Evolutionary conservation across 257 asterid genomes (phyloP).

Genomic region (Anisodus acutangulus): DNA sequence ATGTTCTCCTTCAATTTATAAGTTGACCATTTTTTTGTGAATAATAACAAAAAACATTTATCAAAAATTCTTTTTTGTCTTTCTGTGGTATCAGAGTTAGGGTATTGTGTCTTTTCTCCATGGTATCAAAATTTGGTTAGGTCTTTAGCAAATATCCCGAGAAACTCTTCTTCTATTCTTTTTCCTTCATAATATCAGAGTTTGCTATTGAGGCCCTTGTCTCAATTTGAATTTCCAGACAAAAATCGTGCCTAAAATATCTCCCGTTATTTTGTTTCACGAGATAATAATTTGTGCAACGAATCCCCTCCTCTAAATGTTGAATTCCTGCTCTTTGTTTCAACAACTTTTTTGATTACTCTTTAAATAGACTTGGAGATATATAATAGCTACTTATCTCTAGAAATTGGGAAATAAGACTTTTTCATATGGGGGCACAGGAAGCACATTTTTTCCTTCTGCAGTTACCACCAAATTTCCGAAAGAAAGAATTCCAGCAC

Average conservation of each 20-base stretch:
- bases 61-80: neutral
- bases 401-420: neutral
- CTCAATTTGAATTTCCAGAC: conserved; percentile 3
- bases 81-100: neutral
- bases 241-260: neutral
- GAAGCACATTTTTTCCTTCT: neutral
- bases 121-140: neutral
- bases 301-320: neutral
- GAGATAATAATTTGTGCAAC: neutral
- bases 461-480: neutral
- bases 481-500: neutral
- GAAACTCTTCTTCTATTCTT: neutral
- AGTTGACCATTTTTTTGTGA: neutral
- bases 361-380: neutral
- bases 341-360: neutral
- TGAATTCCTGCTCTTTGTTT: neutral
- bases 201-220: neutral
- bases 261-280: neutral
- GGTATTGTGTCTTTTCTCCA: neutral
- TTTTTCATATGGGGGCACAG: neutral
- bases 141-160: neutral
- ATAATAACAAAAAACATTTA: neutral
- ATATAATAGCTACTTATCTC: neutral
- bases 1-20: neutral
- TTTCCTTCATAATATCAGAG: neutral